These are phyloP conservation scores for Chalaropsis thielavioides DNA, from an alignment of 2,329 filamentous ascomycete species.

Conservation along the genomic window DNA sequence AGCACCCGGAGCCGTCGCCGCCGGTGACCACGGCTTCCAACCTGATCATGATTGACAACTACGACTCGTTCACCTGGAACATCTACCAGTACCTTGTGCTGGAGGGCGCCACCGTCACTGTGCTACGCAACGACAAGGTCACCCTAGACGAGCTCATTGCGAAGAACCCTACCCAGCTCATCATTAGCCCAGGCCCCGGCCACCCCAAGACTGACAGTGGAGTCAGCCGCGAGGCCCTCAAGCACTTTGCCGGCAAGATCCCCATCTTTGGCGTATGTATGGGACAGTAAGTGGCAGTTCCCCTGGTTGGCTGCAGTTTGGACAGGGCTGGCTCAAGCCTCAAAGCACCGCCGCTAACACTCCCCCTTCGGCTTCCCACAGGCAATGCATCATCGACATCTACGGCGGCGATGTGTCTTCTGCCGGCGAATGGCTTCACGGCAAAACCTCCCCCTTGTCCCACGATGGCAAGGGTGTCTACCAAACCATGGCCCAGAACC, in stretches of 20 bases:
- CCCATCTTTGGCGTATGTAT: conserved; percentile 97
- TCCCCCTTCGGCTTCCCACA: conserved; percentile 24
- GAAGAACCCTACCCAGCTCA: conserved; percentile 79
- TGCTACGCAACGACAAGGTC: conserved; percentile 86
- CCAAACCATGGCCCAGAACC: conserved; percentile 57
- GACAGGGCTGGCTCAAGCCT: background rate
- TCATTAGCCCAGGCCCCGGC: conserved; percentile 87
- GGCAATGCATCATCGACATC: conserved; percentile 88
- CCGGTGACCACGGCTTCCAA: conserved; percentile 71
- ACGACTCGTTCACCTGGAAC: conserved; percentile 99
- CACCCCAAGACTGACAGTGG: conserved; percentile 87
- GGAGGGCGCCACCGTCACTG: conserved; percentile 83
- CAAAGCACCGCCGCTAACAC: no score
- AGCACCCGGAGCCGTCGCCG: conserved; percentile 60
- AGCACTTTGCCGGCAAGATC: conserved; percentile 84
- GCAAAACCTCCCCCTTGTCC: conserved; percentile 81
- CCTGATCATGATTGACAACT: conserved; percentile 93
- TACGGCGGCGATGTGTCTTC: conserved; percentile 86
- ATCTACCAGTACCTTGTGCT: conserved; percentile 96
- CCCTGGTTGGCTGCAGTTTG: background rate
- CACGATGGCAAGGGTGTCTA: conserved; percentile 94
- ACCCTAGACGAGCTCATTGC: conserved; percentile 69
- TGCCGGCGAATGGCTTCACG: conserved; percentile 91
- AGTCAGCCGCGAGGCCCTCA: conserved; percentile 81
- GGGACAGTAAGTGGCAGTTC: conserved; percentile 55